Percentiles rank a stretch among this genome's conserved stretches.
These are phyloP conservation scores for Prunus campanulata DNA, from an alignment of 306 rosid genomes.

Conservation along the genomic window DNA sequence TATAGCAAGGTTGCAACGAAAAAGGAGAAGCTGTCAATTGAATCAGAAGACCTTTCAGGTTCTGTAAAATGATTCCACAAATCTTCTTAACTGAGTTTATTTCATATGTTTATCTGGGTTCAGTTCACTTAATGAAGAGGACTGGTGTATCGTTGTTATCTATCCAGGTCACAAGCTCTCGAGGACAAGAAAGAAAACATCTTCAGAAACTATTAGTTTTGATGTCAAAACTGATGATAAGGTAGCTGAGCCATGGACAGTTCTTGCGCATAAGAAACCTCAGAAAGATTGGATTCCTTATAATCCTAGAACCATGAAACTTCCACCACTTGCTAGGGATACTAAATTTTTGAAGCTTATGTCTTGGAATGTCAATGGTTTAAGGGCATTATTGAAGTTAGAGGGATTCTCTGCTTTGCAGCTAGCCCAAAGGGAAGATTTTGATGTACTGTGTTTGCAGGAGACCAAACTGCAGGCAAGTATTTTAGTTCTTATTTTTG, in stretches of 20 bases:
- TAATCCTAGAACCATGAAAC: slow-evolving; percentile 87
- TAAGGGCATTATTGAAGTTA: slow-evolving; percentile 77
- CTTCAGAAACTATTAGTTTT: slow-evolving; percentile 29
- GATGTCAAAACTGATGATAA: slow-evolving; percentile 28
- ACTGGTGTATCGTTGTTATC: slow-evolving; percentile 18
- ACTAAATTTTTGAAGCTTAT: slow-evolving; percentile 66
- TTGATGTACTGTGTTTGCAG: slow-evolving; percentile 87
- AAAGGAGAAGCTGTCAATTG: slow-evolving; percentile 41
- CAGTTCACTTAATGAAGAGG: slow-evolving; percentile 7
- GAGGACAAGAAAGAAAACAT: slow-evolving; percentile 37
- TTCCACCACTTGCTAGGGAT: slow-evolving; percentile 51
- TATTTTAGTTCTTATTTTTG: background rate
- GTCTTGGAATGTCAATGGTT: slow-evolving; percentile 97
- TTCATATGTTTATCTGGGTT: slow-evolving; percentile 18
- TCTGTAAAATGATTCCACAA: slow-evolving; percentile 3
- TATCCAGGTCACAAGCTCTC: slow-evolving; percentile 46
- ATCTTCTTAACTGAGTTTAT: background rate
- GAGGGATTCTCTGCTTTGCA: slow-evolving; percentile 75
- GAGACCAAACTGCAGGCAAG: slow-evolving; percentile 94
- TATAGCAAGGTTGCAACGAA: slow-evolving; percentile 15
- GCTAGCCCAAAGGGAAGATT: slow-evolving; percentile 83
- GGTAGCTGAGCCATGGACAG: slow-evolving; percentile 75
- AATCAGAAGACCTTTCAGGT: slow-evolving; percentile 61
- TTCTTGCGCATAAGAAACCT: slow-evolving; percentile 95
- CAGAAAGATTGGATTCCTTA: slow-evolving; percentile 88